Percentiles rank a stretch among this genome's conserved stretches.
Conservation (phyloP, 306 rosid species). For the Casuarina glauca region DNA sequence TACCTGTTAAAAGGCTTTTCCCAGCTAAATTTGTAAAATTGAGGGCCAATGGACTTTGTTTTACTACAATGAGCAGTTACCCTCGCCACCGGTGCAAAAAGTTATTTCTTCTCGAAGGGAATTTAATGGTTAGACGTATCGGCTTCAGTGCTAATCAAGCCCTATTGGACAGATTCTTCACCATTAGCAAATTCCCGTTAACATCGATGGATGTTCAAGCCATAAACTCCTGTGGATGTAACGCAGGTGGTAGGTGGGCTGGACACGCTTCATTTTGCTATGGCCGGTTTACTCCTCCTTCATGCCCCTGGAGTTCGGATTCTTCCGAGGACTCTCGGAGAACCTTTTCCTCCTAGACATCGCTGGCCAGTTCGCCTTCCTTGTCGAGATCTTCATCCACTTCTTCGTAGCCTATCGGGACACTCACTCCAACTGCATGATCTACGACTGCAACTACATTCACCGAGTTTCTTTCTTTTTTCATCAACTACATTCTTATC, state of each 20-base stretch:
- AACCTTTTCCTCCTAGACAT: slow-evolving; percentile 63
- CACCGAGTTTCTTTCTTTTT: slow-evolving; percentile 21
- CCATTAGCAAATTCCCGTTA: no score
- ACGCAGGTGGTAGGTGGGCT: slow-evolving; percentile 57
- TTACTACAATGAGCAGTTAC: no score
- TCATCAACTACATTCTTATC: not conserved
- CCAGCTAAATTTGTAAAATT: no score
- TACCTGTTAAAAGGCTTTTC: no score
- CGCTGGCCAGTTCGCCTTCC: slow-evolving; percentile 60
- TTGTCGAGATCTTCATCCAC: slow-evolving; percentile 47
- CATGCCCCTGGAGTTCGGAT: slow-evolving; percentile 71
- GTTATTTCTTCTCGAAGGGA: no score
- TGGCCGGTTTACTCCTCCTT: slow-evolving; percentile 72
- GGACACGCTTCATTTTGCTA: slow-evolving; percentile 61
- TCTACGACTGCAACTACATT: slow-evolving; percentile 38
- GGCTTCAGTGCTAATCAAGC: no score
- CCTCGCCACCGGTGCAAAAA: no score
- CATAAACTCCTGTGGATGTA: not conserved
- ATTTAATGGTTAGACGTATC: no score
- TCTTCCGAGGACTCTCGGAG: slow-evolving; percentile 62
- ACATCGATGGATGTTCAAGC: no score
- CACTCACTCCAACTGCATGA: slow-evolving; percentile 41
- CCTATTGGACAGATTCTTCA: no score
- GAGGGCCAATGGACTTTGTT: no score
- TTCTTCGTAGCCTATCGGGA: slow-evolving; percentile 57